phyloP scores from a whole-genome alignment of 1,284 basidiomycete species.

The Pyrrhoderma lamaoense region DNA sequence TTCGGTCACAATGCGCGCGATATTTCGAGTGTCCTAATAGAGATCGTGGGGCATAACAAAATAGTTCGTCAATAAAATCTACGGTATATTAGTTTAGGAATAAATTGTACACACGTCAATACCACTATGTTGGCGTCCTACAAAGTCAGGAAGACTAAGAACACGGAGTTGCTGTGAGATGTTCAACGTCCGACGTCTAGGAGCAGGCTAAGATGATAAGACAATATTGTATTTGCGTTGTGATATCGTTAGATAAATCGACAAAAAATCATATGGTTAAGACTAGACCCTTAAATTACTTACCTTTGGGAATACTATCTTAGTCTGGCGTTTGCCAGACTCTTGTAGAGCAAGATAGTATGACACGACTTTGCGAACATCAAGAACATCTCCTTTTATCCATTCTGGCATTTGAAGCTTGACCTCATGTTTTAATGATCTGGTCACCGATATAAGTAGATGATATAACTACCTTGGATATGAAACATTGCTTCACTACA shows the following conservation, averaged over 20 bases:
- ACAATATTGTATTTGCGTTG: not conserved
- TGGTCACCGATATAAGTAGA: slow-evolving; percentile 26
- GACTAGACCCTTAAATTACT: not conserved
- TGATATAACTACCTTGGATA: slow-evolving; percentile 53
- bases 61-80: no score
- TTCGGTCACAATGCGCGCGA: slow-evolving; percentile 70
- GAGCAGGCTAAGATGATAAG: not conserved
- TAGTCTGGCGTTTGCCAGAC: slow-evolving; percentile 21
- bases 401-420: slow-evolving; percentile 64
- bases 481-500: slow-evolving; percentile 79
- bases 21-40: slow-evolving; percentile 78
- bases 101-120: slow-evolving; percentile 62
- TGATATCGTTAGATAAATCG: no score
- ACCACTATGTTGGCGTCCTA: slow-evolving; percentile 80
- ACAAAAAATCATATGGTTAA: no score
- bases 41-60: not conserved
- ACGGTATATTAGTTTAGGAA: no score
- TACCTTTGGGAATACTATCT: slow-evolving; percentile 11
- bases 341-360: slow-evolving; percentile 31
- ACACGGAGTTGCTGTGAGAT: slow-evolving; percentile 55
- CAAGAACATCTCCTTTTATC: slow-evolving; percentile 62
- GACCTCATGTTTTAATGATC: slow-evolving; percentile 24
- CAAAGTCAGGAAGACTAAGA: slow-evolving; percentile 57
- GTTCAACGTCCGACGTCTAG: slow-evolving; percentile 41
- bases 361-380: slow-evolving; percentile 56